Evolutionary conservation across 306 rosid species (phyloP).

Genomic region (Styphnolobium japonicum): DNA sequence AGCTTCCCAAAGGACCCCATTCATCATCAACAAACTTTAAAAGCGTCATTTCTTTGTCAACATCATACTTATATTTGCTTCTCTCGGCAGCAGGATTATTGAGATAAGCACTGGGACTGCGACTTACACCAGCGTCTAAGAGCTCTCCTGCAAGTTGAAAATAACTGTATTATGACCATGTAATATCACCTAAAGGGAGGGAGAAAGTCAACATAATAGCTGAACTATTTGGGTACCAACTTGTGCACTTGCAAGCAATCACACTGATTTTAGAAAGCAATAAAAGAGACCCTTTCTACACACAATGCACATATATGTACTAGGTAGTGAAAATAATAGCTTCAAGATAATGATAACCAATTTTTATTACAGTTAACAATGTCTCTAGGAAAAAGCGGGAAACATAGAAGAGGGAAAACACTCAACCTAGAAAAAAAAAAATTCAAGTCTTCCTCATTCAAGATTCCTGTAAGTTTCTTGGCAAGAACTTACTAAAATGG

Average conservation of each 20-base stretch:
- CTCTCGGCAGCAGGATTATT: constrained; percentile 84
- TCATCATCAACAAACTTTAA: constrained; percentile 77
- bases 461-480: not conserved
- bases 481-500: not conserved
- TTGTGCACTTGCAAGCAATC: constrained; percentile 3
- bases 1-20: constrained; percentile 94
- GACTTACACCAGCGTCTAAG: constrained; percentile 83
- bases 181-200: not conserved
- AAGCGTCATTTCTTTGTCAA: constrained; percentile 90
- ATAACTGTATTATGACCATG: constrained; percentile 2
- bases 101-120: constrained; percentile 96
- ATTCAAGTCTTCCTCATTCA: not conserved
- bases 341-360: not conserved
- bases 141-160: constrained; percentile 68
- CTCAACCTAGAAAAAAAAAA: not conserved
- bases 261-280: not conserved
- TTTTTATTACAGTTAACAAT: not conserved
- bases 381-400: not conserved
- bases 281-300: not conserved
- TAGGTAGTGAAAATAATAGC: not conserved
- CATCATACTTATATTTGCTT: constrained; percentile 68
- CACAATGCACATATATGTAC: too few relatives aligned
- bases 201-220: not conserved
- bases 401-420: not conserved
- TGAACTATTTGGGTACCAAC: not conserved